These are phyloP conservation scores for Solanum gandarillasii DNA, from an alignment of 257 asterid genomes.

Conservation along the genomic window DNA sequence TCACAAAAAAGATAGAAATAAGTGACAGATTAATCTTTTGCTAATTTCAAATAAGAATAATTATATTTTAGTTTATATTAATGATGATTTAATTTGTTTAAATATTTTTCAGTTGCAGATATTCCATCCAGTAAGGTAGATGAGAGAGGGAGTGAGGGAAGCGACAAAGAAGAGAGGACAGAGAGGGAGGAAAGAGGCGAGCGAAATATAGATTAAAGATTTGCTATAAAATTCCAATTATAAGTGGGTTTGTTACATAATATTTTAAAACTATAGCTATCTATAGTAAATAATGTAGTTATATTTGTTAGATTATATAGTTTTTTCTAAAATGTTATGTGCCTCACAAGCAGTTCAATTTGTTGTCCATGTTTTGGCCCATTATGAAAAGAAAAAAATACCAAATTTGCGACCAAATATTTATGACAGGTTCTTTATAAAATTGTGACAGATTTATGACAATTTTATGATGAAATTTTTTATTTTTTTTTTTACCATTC, in stretches of 20 bases:
- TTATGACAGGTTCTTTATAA: neutral
- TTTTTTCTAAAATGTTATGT: neutral
- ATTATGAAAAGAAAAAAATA: neutral
- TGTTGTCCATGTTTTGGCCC: neutral
- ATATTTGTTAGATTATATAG: neutral
- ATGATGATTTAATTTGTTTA: neutral
- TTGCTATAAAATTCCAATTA: neutral
- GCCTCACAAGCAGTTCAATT: neutral
- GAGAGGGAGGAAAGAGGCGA: neutral
- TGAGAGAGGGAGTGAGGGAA: neutral
- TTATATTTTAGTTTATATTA: neutral
- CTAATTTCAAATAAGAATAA: neutral
- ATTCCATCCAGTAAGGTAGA: neutral
- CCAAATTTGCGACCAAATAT: neutral
- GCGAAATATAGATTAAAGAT: too few relatives aligned
- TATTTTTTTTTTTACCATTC: neutral
- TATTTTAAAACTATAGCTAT: neutral
- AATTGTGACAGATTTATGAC: neutral
- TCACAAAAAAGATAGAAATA: neutral
- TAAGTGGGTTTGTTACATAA: neutral
- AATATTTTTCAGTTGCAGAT: neutral
- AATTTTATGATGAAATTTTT: neutral
- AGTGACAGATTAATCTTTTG: neutral
- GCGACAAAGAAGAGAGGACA: neutral
- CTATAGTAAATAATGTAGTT: neutral